phyloP scores from a whole-genome alignment of 78 protist genomes.

The Dictyostelium brefeldianum region DNA sequence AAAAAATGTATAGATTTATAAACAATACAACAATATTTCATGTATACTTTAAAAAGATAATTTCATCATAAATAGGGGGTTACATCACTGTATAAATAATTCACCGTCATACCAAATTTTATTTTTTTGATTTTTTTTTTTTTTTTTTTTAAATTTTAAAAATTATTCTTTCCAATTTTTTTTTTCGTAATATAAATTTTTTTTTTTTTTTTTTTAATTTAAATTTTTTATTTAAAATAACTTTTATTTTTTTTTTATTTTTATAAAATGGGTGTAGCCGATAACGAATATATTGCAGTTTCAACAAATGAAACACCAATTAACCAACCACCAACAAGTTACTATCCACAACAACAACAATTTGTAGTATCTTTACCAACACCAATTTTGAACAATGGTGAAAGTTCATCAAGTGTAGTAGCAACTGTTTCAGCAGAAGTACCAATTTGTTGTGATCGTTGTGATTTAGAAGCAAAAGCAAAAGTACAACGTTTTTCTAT shows the following conservation, averaged over 20 bases:
- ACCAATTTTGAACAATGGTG: background rate
- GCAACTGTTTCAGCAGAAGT: background rate
- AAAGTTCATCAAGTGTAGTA: background rate
- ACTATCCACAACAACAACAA: constrained; percentile 12
- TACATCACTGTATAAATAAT: too few relatives aligned
- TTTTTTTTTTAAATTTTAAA: too few relatives aligned
- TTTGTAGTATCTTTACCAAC: background rate
- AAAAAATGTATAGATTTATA: too few relatives aligned
- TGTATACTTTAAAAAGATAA: too few relatives aligned
- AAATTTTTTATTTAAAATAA: background rate
- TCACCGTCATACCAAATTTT: too few relatives aligned
- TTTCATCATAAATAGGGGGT: too few relatives aligned
- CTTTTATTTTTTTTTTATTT: too few relatives aligned
- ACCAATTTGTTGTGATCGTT: constrained; percentile 28
- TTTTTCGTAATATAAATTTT: too few relatives aligned
- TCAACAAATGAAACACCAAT: background rate
- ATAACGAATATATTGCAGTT: constrained; percentile 10
- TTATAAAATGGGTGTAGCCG: background rate
- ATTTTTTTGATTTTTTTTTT: too few relatives aligned
- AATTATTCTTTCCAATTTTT: too few relatives aligned
- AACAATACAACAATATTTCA: too few relatives aligned
- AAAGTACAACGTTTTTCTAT: background rate
- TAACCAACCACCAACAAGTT: background rate
- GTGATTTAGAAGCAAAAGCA: background rate
- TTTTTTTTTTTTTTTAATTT: background rate